A percentile compares a stretch with the other conserved stretches of the same genome.
Conservation (phyloP, 768 basidiomycete species). For the Tulasnella sp. region DNA sequence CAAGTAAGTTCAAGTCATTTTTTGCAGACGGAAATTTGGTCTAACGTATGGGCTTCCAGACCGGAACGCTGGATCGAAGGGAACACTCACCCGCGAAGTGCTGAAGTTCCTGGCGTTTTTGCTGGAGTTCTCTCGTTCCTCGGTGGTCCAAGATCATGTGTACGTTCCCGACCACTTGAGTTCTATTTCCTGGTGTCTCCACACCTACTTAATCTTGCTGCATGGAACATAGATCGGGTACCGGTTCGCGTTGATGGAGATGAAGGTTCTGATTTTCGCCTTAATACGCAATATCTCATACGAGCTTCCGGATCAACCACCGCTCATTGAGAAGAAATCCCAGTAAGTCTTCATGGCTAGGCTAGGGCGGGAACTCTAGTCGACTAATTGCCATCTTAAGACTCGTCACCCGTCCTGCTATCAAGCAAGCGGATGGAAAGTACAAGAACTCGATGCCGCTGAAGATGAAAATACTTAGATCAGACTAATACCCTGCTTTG, state of each 20-base stretch:
- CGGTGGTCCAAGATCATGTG: constrained; percentile 50
- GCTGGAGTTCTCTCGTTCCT: constrained; percentile 49
- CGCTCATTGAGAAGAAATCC: constrained; percentile 26
- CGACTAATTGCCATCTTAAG: background rate
- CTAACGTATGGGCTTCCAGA: constrained; percentile 23
- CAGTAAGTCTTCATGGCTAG: background rate
- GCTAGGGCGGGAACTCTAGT: background rate
- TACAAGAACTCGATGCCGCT: background rate
- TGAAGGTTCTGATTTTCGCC: constrained; percentile 37
- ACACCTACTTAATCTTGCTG: background rate
- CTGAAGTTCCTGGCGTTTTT: constrained; percentile 46
- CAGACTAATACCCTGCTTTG: background rate
- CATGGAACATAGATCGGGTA: background rate
- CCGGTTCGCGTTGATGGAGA: constrained; percentile 15
- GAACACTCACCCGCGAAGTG: constrained; percentile 32
- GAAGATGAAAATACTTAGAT: background rate
- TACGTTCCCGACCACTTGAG: constrained; percentile 39
- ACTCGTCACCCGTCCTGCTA: background rate
- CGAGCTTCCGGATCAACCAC: constrained; percentile 38
- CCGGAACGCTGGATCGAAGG: constrained; percentile 50
- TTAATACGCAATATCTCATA: constrained; percentile 43
- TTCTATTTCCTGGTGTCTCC: constrained; percentile 22
- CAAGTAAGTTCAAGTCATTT: constrained; percentile 30
- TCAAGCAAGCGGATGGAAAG: background rate
- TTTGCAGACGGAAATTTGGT: too few relatives aligned